phyloP scores from a whole-genome alignment of 148 eudicot genomes.

The Pharnaceum exiguum region DNA sequence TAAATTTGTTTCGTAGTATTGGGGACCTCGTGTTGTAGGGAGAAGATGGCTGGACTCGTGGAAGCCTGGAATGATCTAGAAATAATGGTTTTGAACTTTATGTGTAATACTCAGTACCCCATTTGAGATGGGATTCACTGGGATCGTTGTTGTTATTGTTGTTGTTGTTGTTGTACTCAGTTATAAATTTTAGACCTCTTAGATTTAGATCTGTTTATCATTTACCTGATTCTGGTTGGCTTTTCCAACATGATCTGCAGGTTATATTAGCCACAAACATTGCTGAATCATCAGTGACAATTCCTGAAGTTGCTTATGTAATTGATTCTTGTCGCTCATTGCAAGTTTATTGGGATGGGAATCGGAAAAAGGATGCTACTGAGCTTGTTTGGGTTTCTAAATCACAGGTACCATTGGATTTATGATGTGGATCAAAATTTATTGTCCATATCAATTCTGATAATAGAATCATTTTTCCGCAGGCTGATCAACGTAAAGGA shows the following conservation, averaged over 20 bases:
- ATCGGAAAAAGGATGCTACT: slow-evolving; percentile 57
- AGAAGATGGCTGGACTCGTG: too few species aligned
- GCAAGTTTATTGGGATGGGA: slow-evolving; percentile 80
- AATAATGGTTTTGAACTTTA: too few species aligned
- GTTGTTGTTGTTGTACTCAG: too few species aligned
- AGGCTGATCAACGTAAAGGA: slow-evolving; percentile 95
- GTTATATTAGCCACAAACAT: slow-evolving; percentile 96
- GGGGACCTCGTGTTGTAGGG: too few species aligned
- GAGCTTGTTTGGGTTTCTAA: slow-evolving; percentile 90
- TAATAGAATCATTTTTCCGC: slow-evolving; percentile 10
- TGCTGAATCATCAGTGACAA: slow-evolving; percentile 97
- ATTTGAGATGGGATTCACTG: too few species aligned
- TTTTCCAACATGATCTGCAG: slow-evolving; percentile 34
- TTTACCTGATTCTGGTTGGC: slow-evolving; percentile 9
- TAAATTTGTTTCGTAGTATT: too few species aligned
- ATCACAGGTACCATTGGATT: slow-evolving; percentile 64
- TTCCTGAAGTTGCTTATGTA: slow-evolving; percentile 90
- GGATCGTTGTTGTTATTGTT: too few species aligned
- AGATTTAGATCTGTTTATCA: background rate
- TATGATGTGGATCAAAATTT: background rate
- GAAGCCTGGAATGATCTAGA: too few species aligned
- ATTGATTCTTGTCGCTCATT: slow-evolving; percentile 91
- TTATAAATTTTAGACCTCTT: too few species aligned
- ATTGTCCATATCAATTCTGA: slow-evolving; percentile 1
- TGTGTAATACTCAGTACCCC: too few species aligned